Conservation (phyloP, 495 filamentous ascomycete genomes). For the Parmelia sp. region DNA sequence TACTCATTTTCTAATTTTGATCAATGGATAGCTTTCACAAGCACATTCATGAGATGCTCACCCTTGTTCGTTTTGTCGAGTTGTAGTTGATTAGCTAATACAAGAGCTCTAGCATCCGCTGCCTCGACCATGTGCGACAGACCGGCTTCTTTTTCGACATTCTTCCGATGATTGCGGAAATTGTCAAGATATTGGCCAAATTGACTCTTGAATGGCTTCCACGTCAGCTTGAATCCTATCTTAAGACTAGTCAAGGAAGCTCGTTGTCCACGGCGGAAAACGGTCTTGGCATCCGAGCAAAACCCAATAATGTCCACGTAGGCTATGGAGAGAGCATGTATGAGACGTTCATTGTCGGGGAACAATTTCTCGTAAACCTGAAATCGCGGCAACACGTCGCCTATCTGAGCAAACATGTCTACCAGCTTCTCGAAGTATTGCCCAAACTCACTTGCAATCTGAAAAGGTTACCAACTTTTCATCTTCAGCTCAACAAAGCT, state of each 20-base stretch:
- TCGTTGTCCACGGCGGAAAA: slow-evolving; percentile 22
- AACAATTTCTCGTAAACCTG: slow-evolving; percentile 31
- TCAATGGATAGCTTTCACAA: not conserved
- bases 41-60: not conserved
- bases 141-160: slow-evolving; percentile 26
- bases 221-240: slow-evolving; percentile 17
- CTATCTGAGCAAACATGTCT: slow-evolving; percentile 37
- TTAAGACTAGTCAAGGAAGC: not conserved
- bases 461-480: not conserved
- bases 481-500: not conserved
- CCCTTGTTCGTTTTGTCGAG: slow-evolving; percentile 17
- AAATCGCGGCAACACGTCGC: slow-evolving; percentile 36
- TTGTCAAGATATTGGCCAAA: slow-evolving; percentile 20
- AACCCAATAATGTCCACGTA: slow-evolving; percentile 40
- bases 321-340: slow-evolving; percentile 30
- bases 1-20: slow-evolving; percentile 14
- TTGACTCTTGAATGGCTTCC: slow-evolving; percentile 27
- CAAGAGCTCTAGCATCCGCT: slow-evolving; percentile 20
- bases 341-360: slow-evolving; percentile 30
- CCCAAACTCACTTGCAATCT: slow-evolving; percentile 30
- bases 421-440: slow-evolving; percentile 37
- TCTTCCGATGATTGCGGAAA: slow-evolving; percentile 23
- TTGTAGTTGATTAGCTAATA: slow-evolving; percentile 15
- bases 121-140: slow-evolving; percentile 27
- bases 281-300: slow-evolving; percentile 32